Evolutionary conservation across 2,329 filamentous ascomycete species (phyloP).

Genomic region (Albifimbria verrucaria): DNA sequence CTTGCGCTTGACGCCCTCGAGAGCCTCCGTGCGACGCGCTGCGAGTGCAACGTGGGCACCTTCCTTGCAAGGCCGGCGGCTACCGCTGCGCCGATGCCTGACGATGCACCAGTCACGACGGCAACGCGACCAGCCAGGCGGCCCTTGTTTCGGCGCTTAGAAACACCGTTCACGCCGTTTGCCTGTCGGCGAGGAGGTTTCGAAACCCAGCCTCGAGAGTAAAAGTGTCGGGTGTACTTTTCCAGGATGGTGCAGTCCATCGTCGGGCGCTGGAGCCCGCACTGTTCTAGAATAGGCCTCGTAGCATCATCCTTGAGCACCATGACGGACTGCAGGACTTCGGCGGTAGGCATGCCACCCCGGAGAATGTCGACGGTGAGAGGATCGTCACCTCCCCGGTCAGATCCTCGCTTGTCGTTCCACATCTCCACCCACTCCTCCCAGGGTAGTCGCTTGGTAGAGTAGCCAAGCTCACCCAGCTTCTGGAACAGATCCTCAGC

Average conservation of each 20-base stretch:
- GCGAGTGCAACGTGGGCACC: slow-evolving; percentile 71
- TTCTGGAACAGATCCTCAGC: slow-evolving; percentile 63
- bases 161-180: slow-evolving; percentile 18
- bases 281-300: slow-evolving; percentile 50
- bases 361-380: slow-evolving; percentile 79
- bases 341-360: slow-evolving; percentile 74
- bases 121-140: slow-evolving; percentile 67
- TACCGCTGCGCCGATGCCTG: slow-evolving; percentile 74
- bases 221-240: slow-evolving; percentile 78
- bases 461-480: slow-evolving; percentile 65
- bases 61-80: slow-evolving; percentile 66
- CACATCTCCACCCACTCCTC: slow-evolving; percentile 73
- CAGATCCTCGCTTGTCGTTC: slow-evolving; percentile 64
- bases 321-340: slow-evolving; percentile 67
- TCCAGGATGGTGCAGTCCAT: slow-evolving; percentile 69
- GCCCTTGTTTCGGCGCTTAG: slow-evolving; percentile 37
- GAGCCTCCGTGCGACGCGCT: slow-evolving; percentile 65
- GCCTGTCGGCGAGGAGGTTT: slow-evolving; percentile 52
- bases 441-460: slow-evolving; percentile 63
- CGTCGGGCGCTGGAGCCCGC: slow-evolving; percentile 60
- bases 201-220: slow-evolving; percentile 72
- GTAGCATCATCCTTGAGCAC: slow-evolving; percentile 71
- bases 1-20: slow-evolving; percentile 63
- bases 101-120: slow-evolving; percentile 76
- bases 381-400: slow-evolving; percentile 64